Percentiles rank a stretch among this genome's conserved stretches.
Conservation (phyloP, 768 basidiomycete species). For the Boletus barrowsii region DNA sequence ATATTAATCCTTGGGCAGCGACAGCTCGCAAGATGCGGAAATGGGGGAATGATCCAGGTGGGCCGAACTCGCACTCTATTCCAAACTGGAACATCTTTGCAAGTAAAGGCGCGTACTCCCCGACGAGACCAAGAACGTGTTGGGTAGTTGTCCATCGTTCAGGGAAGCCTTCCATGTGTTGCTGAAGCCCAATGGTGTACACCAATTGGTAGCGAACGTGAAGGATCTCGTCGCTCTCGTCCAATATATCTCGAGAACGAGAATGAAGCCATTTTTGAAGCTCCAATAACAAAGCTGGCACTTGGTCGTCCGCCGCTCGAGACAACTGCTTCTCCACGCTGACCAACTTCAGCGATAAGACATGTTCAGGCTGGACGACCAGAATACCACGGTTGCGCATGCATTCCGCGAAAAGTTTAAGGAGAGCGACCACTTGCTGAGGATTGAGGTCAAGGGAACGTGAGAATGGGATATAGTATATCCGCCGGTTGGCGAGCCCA, state of each 20-base stretch:
- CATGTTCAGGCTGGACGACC: constrained; percentile 51
- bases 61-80: constrained; percentile 18
- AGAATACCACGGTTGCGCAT: constrained; percentile 39
- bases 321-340: constrained; percentile 36
- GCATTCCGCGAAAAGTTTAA: constrained; percentile 38
- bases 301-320: neutral
- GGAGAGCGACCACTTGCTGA: constrained; percentile 23
- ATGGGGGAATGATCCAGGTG: constrained; percentile 21
- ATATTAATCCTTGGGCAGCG: constrained; percentile 12
- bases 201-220: constrained; percentile 37
- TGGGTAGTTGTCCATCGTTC: constrained; percentile 36
- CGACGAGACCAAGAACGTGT: constrained; percentile 29
- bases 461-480: constrained; percentile 52
- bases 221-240: constrained; percentile 33
- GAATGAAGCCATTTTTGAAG: constrained; percentile 28
- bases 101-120: constrained; percentile 13
- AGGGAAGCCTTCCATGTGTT: constrained; percentile 28
- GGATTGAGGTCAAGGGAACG: constrained; percentile 32
- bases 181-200: constrained; percentile 34
- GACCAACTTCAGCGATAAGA: constrained; percentile 50
- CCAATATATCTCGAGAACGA: constrained; percentile 27
- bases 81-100: neutral
- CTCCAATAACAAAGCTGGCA: constrained; percentile 22
- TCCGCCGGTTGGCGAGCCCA: constrained; percentile 43
- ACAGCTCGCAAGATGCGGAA: constrained; percentile 20